These are phyloP conservation scores for Spizellomyces sp. DNA, from an alignment of 192 early-diverging fungal species.

Conservation along the genomic window DNA sequence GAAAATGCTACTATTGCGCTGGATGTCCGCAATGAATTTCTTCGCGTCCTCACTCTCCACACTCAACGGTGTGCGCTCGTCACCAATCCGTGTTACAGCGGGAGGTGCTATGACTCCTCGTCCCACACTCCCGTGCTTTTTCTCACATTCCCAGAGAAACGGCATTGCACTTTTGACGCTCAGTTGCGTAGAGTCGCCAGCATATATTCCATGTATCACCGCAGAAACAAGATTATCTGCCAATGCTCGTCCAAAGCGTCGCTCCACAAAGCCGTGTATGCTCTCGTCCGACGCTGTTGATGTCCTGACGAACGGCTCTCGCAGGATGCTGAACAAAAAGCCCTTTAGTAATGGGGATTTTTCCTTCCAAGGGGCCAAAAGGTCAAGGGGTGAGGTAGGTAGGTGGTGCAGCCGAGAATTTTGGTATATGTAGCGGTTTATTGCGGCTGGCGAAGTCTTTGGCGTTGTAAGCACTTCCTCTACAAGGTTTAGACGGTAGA, in stretches of 20 bases:
- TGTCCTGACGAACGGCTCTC: conserved; percentile 55
- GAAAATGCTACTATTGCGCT: conserved; percentile 70
- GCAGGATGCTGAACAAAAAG: conserved; percentile 57
- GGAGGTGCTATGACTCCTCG: conserved; percentile 19
- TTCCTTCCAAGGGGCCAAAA: conserved; percentile 42
- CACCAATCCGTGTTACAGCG: background rate
- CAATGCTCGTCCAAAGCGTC: conserved; percentile 74
- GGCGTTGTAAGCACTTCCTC: conserved; percentile 59
- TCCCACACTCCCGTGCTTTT: conserved; percentile 55
- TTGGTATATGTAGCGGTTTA: conserved; percentile 83
- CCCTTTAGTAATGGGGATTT: conserved; percentile 52
- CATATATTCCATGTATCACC: conserved; percentile 92
- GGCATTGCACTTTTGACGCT: conserved; percentile 77
- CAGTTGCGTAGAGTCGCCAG: conserved; percentile 77
- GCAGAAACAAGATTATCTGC: conserved; percentile 86
- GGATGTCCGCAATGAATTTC: conserved; percentile 61
- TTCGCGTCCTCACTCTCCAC: conserved; percentile 31
- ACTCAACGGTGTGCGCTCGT: background rate
- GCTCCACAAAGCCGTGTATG: conserved; percentile 77
- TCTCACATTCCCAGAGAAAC: conserved; percentile 72
- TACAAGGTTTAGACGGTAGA: conserved; percentile 66
- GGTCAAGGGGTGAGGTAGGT: conserved; percentile 44
- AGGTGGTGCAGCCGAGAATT: conserved; percentile 70
- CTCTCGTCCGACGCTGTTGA: conserved; percentile 69
- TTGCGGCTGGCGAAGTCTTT: conserved; percentile 69